Evolutionary conservation across 805 yeast genomes (phyloP), one percentile per base, ranked within the genome.

Genomic region (Sugiyamaella qingdaonensis): DNA sequence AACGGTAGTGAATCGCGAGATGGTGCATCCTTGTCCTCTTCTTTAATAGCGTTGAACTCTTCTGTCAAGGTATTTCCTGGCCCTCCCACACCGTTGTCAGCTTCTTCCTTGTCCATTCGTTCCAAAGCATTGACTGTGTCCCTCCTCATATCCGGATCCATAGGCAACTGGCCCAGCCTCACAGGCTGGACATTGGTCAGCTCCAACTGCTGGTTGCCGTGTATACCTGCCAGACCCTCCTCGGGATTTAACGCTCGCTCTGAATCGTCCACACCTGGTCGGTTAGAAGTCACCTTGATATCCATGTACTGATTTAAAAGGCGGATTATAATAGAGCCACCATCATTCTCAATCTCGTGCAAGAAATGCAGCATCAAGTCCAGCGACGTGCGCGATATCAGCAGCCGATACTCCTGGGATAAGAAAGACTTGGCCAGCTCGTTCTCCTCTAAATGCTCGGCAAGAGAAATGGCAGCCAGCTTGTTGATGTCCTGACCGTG

Each of bases 341-440:
- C 98, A 51, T 84, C 84, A 9, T 86, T 85, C 68, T 90, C 97
- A 66, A 90, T 88, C 64, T 92, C 97, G 66, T 89, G 95, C 51
- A 94, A 70, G 61, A 90, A 92, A 66, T 88, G 88, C 51, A 94
- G 74, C 58, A 94, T 77, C 60, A 92, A 72, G 66, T 90, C 94
- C 64, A 92, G 77, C 3, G 95, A 82, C 1, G 97, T 90, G 58
- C 87, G 84, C 11, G 96, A 85, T 45, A 92, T 82, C 42, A 80
- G 78, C 8, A 92, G 75, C 51, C 80, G 76, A 69, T 89, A 94
- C 65, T 86, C 86, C 72, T 86, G 82, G 35, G 77, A 73, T 58
- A 86, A 74, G 71, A 85, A 92, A 7, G 85, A 79, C 60, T 80
- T 81, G 1, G 97, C 95, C 59, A 87, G 75, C 54, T 81, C 87